phyloP scores from a whole-genome alignment of 345 rosid genomes.

The Trapa incisa region DNA sequence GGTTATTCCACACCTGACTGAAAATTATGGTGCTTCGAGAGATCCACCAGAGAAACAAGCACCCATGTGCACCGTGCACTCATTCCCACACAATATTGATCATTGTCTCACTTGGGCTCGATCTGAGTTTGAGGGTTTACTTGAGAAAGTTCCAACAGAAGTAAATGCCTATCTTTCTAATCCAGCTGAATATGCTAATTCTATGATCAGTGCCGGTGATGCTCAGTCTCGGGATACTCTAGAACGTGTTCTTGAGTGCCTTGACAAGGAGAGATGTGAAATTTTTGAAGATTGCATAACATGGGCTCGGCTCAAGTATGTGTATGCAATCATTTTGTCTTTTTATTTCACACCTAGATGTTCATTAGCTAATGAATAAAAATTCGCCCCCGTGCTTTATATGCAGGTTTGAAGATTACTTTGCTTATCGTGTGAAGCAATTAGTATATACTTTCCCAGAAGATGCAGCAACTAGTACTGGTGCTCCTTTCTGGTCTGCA shows the following conservation, averaged over 20 bases:
- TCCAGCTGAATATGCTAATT: constrained; percentile 56
- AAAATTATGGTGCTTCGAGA: constrained; percentile 96
- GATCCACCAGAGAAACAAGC: constrained; percentile 99
- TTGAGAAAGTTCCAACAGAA: constrained; percentile 96
- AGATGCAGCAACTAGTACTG: constrained; percentile 81
- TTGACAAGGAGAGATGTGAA: constrained; percentile 75
- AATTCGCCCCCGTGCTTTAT: background rate
- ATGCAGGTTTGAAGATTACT: constrained; percentile 87
- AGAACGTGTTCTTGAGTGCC: constrained; percentile 82
- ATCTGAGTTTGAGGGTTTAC: constrained; percentile 95
- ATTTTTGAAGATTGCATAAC: constrained; percentile 82
- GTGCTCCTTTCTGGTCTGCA: constrained; percentile 98
- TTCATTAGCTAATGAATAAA: background rate
- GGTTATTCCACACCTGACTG: constrained; percentile 96
- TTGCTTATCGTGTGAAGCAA: constrained; percentile 74
- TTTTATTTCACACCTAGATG: background rate
- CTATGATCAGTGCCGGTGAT: constrained; percentile 76
- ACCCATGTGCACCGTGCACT: constrained; percentile 99
- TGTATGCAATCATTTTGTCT: background rate
- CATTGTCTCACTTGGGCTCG: constrained; percentile 99
- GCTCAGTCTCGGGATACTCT: constrained; percentile 93
- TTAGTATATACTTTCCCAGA: constrained; percentile 81
- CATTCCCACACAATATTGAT: constrained; percentile 98
- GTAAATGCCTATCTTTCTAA: constrained; percentile 80
- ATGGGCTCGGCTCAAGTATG: constrained; percentile 90